Conservation (phyloP, 108 stramenopile species). For the Bacterosira constricta region DNA sequence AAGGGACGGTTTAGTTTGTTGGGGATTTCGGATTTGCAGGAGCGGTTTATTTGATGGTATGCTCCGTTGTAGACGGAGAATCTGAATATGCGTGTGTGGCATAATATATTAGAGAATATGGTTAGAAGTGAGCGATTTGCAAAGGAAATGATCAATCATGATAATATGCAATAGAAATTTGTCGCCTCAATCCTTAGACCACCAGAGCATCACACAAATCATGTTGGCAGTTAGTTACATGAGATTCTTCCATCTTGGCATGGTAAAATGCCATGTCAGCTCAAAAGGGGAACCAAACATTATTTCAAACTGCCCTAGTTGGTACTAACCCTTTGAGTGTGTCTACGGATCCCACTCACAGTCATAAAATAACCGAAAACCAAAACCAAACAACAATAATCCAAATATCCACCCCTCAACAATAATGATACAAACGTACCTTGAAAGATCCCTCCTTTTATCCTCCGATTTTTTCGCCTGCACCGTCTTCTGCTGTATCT, state of each 20-base stretch:
- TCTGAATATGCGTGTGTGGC: too few species aligned
- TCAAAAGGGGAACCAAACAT: too few species aligned
- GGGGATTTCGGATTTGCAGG: conserved; percentile 44
- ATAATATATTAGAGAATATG: background rate
- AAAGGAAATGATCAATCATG: too few species aligned
- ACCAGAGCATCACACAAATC: background rate
- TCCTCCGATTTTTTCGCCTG: conserved; percentile 29
- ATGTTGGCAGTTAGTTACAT: too few species aligned
- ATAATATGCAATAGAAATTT: too few species aligned
- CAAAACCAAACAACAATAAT: background rate
- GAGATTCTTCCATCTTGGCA: too few species aligned
- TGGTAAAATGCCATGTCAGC: too few species aligned
- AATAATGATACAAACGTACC: conserved; percentile 8
- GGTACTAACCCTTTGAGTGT: too few species aligned
- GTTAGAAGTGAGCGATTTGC: background rate
- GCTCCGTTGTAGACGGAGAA: conserved; percentile 39
- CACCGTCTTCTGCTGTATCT: conserved; percentile 19
- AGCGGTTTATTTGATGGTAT: conserved; percentile 38
- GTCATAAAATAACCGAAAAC: too few species aligned
- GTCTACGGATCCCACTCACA: too few species aligned
- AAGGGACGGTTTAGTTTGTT: conserved; percentile 29
- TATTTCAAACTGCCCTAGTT: too few species aligned
- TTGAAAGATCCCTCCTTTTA: conserved; percentile 18
- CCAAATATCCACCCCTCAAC: too few species aligned
- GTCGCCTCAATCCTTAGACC: conserved; percentile 1